Conservation (phyloP, 352 stramenopile species). For the Saprolegnia diclina region DNA sequence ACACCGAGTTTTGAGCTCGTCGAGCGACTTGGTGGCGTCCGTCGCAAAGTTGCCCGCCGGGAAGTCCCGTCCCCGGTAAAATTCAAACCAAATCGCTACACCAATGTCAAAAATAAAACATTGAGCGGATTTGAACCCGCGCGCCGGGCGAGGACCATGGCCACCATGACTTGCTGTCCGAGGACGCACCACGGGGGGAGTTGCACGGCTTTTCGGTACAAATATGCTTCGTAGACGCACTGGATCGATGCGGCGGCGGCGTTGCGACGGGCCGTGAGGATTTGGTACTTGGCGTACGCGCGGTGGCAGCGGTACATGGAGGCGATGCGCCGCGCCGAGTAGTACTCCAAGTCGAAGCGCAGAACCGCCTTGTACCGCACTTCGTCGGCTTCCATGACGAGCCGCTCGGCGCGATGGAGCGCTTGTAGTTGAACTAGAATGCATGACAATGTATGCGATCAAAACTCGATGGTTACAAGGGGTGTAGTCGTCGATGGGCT, state of each 20-base stretch:
- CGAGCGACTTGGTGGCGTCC: neutral
- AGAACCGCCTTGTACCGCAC: constrained; percentile 46
- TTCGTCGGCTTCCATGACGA: constrained; percentile 68
- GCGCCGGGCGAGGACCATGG: constrained; percentile 39
- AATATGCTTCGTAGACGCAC: constrained; percentile 60
- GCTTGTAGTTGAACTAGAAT: constrained; percentile 35
- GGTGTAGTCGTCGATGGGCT: constrained; percentile 14
- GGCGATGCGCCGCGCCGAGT: constrained; percentile 41
- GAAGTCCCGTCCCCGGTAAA: constrained; percentile 71
- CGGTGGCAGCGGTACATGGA: constrained; percentile 36
- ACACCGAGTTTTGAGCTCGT: constrained; percentile 53
- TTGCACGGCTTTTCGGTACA: constrained; percentile 53
- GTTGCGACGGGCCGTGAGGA: constrained; percentile 32
- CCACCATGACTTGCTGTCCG: constrained; percentile 59
- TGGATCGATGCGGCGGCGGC: constrained; percentile 52
- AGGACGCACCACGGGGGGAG: constrained; percentile 57
- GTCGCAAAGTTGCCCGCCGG: constrained; percentile 55
- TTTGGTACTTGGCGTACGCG: constrained; percentile 33
- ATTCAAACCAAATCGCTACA: constrained; percentile 65
- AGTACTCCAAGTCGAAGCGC: constrained; percentile 39
- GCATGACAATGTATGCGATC: neutral
- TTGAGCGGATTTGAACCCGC: neutral
- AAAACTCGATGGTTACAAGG: constrained; percentile 33
- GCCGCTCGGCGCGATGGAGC: constrained; percentile 48
- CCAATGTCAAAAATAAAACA: constrained; percentile 6